Evolutionary conservation across 228 moss, liverwort and hornwort genomes (phyloP).

Genomic region (Sphagnum magellanicum): DNA sequence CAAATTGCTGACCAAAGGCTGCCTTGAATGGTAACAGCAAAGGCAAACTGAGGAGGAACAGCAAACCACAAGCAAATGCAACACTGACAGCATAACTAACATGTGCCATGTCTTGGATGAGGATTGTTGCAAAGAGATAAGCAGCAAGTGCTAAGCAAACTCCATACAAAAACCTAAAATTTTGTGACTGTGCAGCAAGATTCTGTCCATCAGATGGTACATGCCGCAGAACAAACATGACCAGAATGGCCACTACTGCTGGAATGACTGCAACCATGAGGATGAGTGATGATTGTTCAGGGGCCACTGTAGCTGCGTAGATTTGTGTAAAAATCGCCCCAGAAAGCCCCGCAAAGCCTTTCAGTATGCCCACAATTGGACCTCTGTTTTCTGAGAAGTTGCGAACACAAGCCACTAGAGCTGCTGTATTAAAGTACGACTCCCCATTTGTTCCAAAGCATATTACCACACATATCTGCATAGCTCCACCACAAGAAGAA

Average conservation of each 20-base stretch:
- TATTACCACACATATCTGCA: conserved; percentile 69
- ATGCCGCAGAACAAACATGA: conserved; percentile 60
- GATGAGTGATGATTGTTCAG: conserved; percentile 81
- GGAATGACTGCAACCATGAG: conserved; percentile 79
- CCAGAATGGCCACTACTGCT: conserved; percentile 55
- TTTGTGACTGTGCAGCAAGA: conserved; percentile 24
- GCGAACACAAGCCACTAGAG: conserved; percentile 75
- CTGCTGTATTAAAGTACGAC: conserved; percentile 90
- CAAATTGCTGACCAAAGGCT: conserved; percentile 1
- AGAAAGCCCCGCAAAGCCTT: conserved; percentile 83
- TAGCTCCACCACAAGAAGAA: too few relatives aligned
- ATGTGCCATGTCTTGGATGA: conserved; percentile 40
- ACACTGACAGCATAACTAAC: conserved; percentile 12
- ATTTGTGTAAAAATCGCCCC: conserved; percentile 86
- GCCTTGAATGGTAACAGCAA: conserved; percentile 28
- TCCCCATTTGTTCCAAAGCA: conserved; percentile 77
- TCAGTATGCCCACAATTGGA: conserved; percentile 86
- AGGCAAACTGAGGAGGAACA: conserved; percentile 55
- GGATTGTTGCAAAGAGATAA: conserved; percentile 60
- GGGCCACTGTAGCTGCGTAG: conserved; percentile 74
- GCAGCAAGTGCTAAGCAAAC: conserved; percentile 70
- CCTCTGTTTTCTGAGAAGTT: conserved; percentile 82
- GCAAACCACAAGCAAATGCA: conserved; percentile 42
- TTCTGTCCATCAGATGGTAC: conserved; percentile 30
- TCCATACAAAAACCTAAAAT: conserved; percentile 74